Evolutionary conservation across 208 protist genomes (phyloP).

Genomic region (Acanthamoeba castellanii): DNA sequence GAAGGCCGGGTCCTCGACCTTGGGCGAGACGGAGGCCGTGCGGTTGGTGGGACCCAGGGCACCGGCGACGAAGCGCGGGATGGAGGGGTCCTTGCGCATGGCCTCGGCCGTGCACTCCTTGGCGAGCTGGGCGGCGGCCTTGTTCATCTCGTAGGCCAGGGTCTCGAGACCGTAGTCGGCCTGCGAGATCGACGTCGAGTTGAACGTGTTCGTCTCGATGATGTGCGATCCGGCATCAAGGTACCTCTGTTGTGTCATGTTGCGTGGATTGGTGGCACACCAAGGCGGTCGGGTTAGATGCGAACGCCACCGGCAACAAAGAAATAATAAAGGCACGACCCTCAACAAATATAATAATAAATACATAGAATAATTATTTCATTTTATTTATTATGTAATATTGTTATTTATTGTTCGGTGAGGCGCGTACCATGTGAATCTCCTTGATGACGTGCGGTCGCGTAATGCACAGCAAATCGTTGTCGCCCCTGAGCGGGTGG

Average conservation of each 20-base stretch:
- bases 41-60: slow-evolving; percentile 96
- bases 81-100: slow-evolving; percentile 41
- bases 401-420: too few relatives aligned
- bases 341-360: too few relatives aligned
- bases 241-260: slow-evolving; percentile 91
- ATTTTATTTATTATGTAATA: too few relatives aligned
- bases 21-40: slow-evolving; percentile 95
- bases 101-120: slow-evolving; percentile 87
- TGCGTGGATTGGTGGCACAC: not conserved
- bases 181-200: slow-evolving; percentile 94
- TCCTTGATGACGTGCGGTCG: slow-evolving; percentile 94
- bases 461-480: slow-evolving; percentile 96
- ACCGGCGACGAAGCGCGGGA: slow-evolving; percentile 95
- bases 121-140: slow-evolving; percentile 89
- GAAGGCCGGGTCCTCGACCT: slow-evolving; percentile 94
- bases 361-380: too few relatives aligned
- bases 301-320: not conserved
- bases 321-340: not conserved
- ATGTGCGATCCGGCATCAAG: slow-evolving; percentile 96
- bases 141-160: slow-evolving; percentile 92
- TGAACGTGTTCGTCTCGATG: slow-evolving; percentile 98
- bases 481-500: slow-evolving; percentile 97
- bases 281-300: not conserved
- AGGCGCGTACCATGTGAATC: slow-evolving; percentile 89
- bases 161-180: slow-evolving; percentile 95